These are phyloP conservation scores for Erodium chrysanthum DNA, from an alignment of 441 rosid genomes.

Conservation along the genomic window DNA sequence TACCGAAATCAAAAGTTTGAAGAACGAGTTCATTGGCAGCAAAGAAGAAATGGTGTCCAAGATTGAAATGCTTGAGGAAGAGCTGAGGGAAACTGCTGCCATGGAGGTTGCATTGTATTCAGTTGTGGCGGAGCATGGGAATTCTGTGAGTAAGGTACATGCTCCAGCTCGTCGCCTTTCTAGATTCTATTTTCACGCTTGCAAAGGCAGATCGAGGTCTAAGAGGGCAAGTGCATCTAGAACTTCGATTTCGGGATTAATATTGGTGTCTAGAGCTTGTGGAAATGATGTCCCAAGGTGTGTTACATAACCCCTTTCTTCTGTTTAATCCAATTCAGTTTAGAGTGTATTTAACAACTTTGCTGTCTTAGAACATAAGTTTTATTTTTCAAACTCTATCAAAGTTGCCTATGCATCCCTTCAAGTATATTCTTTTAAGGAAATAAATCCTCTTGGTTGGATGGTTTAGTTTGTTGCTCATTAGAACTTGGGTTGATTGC, in stretches of 20 bases:
- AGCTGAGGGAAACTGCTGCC: slow-evolving; percentile 87
- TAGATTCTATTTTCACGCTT: slow-evolving; percentile 73
- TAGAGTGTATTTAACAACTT: not conserved
- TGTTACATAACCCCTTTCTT: slow-evolving; percentile 17
- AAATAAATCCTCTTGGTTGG: not conserved
- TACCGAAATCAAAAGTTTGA: slow-evolving; percentile 36
- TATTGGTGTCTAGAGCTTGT: slow-evolving; percentile 80
- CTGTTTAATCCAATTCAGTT: not conserved
- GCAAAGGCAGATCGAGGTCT: slow-evolving; percentile 36
- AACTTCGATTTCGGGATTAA: slow-evolving; percentile 71
- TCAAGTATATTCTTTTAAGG: not conserved
- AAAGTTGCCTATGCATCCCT: not conserved
- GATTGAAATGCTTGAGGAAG: slow-evolving; percentile 74
- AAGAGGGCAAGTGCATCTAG: slow-evolving; percentile 71
- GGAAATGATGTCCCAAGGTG: slow-evolving; percentile 97
- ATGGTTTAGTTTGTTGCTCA: not conserved
- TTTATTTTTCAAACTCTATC: not conserved
- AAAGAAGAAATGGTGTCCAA: slow-evolving; percentile 59
- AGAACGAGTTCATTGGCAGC: slow-evolving; percentile 38
- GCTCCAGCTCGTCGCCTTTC: slow-evolving; percentile 95
- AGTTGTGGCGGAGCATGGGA: slow-evolving; percentile 83
- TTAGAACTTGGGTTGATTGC: too few species aligned
- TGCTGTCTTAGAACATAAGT: not conserved
- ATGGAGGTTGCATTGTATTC: slow-evolving; percentile 81
- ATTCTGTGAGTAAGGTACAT: slow-evolving; percentile 81